phyloP scores from a whole-genome alignment of 2,329 filamentous ascomycete genomes.

The Fusarium sp. region DNA sequence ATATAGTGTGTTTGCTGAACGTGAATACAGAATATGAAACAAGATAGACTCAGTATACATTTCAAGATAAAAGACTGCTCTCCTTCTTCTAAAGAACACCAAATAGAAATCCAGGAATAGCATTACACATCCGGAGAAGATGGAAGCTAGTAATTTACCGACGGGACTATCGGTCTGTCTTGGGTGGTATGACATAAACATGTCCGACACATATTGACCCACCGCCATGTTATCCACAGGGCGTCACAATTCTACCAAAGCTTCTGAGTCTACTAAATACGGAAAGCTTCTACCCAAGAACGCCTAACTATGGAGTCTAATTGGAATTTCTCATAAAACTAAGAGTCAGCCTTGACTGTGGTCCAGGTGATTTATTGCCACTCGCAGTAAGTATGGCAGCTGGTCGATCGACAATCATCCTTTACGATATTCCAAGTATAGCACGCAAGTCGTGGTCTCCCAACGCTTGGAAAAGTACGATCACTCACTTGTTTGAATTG shows the following conservation, averaged over 20 bases:
- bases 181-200: constrained; percentile 12
- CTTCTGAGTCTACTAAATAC: background rate
- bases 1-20: too few relatives aligned
- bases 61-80: too few relatives aligned
- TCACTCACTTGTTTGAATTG: background rate
- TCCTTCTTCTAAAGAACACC: too few relatives aligned
- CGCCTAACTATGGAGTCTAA: background rate
- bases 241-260: background rate
- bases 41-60: too few relatives aligned
- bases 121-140: background rate
- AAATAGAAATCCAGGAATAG: background rate
- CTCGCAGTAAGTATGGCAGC: background rate
- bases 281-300: background rate
- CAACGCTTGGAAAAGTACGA: constrained; percentile 11
- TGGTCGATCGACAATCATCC: background rate
- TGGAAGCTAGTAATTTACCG: background rate
- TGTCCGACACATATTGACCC: background rate
- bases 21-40: too few relatives aligned
- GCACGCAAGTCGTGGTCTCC: constrained; percentile 7
- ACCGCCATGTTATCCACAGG: too few relatives aligned
- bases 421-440: background rate
- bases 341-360: too few relatives aligned
- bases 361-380: background rate
- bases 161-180: background rate
- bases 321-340: background rate